Conservation (phyloP, 768 basidiomycete genomes). For the Rhodotorula paludigena region DNA sequence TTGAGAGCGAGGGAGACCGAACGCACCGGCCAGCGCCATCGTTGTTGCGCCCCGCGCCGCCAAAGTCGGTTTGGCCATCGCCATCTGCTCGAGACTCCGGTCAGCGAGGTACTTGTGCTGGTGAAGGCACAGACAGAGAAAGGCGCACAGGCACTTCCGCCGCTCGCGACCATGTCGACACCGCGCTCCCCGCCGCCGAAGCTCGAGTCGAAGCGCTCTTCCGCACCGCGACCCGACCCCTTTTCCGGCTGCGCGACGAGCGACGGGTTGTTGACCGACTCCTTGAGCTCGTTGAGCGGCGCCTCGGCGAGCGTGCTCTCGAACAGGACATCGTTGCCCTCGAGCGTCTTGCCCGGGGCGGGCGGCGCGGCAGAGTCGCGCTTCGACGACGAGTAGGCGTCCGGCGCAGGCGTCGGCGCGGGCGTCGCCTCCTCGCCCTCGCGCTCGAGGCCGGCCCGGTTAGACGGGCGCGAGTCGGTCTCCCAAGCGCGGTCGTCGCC, state of each 20-base stretch:
- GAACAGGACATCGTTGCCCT: not conserved
- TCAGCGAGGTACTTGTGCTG: not conserved
- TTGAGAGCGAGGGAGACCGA: not conserved
- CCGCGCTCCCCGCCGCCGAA: not conserved
- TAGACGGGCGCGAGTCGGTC: not conserved
- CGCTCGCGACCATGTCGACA: not conserved
- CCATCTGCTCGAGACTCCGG: not conserved
- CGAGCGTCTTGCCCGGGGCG: no score
- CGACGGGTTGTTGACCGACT: not conserved
- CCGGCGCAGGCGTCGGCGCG: no score
- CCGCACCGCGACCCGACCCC: not conserved
- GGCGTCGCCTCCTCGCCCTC: no score
- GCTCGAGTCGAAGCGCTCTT: not conserved
- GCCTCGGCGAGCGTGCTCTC: not conserved
- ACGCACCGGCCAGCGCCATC: not conserved
- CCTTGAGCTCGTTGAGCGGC: not conserved
- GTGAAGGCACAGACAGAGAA: not conserved
- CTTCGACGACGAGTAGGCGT: not conserved
- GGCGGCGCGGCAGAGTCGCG: not conserved
- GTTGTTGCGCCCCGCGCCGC: slow-evolving; percentile 3
- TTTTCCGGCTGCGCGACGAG: not conserved
- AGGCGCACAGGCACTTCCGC: not conserved
- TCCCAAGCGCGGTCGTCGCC: not conserved
- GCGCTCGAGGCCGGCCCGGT: not conserved
- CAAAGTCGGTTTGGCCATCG: slow-evolving; percentile 14